Conservation (phyloP, 306 rosid genomes). For the Dryas drummondii region DNA sequence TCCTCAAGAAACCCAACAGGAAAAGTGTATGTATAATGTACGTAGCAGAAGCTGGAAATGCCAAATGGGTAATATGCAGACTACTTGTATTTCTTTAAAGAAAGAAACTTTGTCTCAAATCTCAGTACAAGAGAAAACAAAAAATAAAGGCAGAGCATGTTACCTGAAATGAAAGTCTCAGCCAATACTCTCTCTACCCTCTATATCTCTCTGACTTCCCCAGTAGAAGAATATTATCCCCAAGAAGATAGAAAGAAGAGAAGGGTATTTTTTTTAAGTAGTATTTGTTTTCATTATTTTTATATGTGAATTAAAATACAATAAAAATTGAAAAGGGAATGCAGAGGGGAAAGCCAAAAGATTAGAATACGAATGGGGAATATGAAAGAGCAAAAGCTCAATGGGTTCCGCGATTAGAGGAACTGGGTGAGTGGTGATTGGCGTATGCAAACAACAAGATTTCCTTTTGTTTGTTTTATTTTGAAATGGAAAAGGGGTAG, state of each 20-base stretch:
- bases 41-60: not conserved
- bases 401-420: conserved; percentile 12
- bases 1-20: conserved; percentile 1
- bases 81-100: not conserved
- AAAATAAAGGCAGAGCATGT: not conserved
- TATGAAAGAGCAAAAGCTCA: not conserved
- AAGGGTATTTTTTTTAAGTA: not conserved
- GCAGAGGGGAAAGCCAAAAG: not conserved
- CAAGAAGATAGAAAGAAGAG: not conserved
- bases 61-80: not conserved
- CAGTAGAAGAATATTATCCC: not conserved
- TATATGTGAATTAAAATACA: not conserved
- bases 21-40: not conserved
- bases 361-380: not conserved
- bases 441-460: not conserved
- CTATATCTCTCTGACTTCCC: not conserved
- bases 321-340: not conserved
- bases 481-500: not conserved
- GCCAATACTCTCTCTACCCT: not conserved
- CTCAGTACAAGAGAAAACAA: no score
- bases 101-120: not conserved
- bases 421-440: not conserved
- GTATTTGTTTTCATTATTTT: not conserved
- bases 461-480: not conserved
- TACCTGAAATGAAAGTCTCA: conserved; percentile 8